Evolutionary conservation across 352 stramenopile genomes (phyloP).

Genomic region (Phytophthora sp.): DNA sequence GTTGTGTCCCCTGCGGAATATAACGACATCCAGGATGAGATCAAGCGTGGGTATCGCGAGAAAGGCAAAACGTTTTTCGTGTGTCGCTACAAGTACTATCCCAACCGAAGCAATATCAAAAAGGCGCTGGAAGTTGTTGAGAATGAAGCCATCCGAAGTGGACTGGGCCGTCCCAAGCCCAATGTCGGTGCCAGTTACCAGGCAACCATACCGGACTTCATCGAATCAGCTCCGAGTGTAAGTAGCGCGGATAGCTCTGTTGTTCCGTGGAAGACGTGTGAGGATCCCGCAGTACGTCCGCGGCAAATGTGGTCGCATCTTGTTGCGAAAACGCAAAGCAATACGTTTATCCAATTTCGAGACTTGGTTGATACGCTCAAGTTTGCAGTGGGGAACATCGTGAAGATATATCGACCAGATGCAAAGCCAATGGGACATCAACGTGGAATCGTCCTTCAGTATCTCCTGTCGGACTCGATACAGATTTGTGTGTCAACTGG

Average conservation of each 20-base stretch:
- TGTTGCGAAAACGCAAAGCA: conserved; percentile 48
- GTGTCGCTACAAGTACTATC: conserved; percentile 87
- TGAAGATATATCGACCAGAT: conserved; percentile 59
- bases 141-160: conserved; percentile 73
- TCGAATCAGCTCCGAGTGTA: conserved; percentile 23
- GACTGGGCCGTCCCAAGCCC: conserved; percentile 64
- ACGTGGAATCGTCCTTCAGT: conserved; percentile 70
- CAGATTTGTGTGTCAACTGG: conserved; percentile 69
- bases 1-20: conserved; percentile 81
- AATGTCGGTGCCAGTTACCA: conserved; percentile 75
- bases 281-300: conserved; percentile 31
- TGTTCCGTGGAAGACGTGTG: conserved; percentile 42
- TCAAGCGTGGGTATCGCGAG: conserved; percentile 74
- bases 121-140: conserved; percentile 72
- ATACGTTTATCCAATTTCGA: conserved; percentile 62
- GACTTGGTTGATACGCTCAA: conserved; percentile 59
- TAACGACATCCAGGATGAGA: conserved; percentile 69
- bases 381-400: conserved; percentile 72
- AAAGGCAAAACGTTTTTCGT: conserved; percentile 71
- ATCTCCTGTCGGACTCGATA: conserved; percentile 47
- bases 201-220: conserved; percentile 52
- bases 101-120: conserved; percentile 61
- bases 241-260: conserved; percentile 22
- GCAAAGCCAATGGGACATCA: conserved; percentile 54
- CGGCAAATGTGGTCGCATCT: conserved; percentile 77